A percentile compares a stretch with the other conserved stretches of the same genome.
Evolutionary conservation across 805 yeast genomes (phyloP).

Genomic region (Saturnispora hagleri): DNA sequence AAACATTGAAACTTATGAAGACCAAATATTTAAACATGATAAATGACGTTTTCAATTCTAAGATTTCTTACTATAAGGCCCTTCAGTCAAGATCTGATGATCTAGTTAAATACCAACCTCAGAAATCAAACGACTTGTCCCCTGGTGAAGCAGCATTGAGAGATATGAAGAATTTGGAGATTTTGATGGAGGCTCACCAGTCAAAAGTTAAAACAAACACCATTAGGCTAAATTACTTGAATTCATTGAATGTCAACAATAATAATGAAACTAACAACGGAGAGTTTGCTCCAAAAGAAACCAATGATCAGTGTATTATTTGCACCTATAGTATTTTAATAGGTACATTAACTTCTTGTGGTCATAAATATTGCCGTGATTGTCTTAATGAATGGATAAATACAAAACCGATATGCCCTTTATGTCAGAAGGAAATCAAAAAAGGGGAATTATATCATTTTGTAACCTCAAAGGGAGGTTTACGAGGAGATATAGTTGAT

Average conservation of each 20-base stretch:
- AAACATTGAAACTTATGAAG: slow-evolving; percentile 31
- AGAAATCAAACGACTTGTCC: slow-evolving; percentile 10
- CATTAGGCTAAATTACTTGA: slow-evolving; percentile 41
- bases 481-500: slow-evolving; percentile 38
- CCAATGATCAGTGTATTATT: slow-evolving; percentile 49
- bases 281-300: slow-evolving; percentile 23
- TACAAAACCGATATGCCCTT: slow-evolving; percentile 57
- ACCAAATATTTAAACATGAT: slow-evolving; percentile 42
- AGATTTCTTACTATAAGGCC: slow-evolving; percentile 74
- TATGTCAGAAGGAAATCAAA: slow-evolving; percentile 55
- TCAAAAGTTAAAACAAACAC: slow-evolving; percentile 15
- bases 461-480: slow-evolving; percentile 45
- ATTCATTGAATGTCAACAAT: slow-evolving; percentile 25
- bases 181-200: slow-evolving; percentile 17
- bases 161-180: slow-evolving; percentile 10
- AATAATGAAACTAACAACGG: slow-evolving; percentile 11
- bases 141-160: slow-evolving; percentile 20
- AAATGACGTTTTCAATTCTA: slow-evolving; percentile 65
- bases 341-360: slow-evolving; percentile 84
- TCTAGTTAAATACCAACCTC: slow-evolving; percentile 43
- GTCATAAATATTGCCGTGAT: slow-evolving; percentile 80
- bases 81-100: slow-evolving; percentile 82
- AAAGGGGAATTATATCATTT: slow-evolving; percentile 56
- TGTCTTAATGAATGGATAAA: slow-evolving; percentile 69
- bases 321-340: slow-evolving; percentile 61